Percentiles rank a stretch among this genome's conserved stretches.
Conservation (phyloP, 345 rosid genomes). For the Syzygium jambos region DNA sequence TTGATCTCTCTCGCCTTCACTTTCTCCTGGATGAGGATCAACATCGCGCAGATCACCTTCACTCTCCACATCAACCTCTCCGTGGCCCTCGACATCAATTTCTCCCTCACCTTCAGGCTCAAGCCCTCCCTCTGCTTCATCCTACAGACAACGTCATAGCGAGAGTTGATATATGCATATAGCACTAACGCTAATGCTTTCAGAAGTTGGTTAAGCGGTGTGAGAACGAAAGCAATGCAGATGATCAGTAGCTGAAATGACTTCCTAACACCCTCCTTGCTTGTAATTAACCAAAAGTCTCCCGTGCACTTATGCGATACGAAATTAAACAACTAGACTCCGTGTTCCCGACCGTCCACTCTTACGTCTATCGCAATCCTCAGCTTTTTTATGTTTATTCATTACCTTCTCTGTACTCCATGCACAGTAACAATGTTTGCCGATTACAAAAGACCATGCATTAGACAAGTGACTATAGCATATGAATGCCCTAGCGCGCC, state of each 20-base stretch:
- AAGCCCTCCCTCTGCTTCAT: conserved; percentile 78
- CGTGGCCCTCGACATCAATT: conserved; percentile 45
- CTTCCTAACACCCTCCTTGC: not conserved
- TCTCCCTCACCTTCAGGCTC: conserved; percentile 39
- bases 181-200: not conserved
- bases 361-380: not conserved
- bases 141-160: conserved; percentile 20
- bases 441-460: not conserved
- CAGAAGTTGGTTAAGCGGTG: not conserved
- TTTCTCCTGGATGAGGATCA: conserved; percentile 79
- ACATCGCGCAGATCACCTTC: conserved; percentile 55
- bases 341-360: not conserved
- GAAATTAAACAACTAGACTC: not conserved
- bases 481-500: not conserved
- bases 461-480: not conserved
- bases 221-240: not conserved
- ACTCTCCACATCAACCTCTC: conserved; percentile 61
- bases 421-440: not conserved
- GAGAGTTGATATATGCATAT: not conserved
- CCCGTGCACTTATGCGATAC: not conserved
- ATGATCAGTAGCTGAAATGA: not conserved
- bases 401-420: not conserved
- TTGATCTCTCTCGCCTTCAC: conserved; percentile 89
- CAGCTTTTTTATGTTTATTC: not conserved
- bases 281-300: not conserved